Conservation (phyloP, 148 eudicot species). For the Cornus florida region DNA sequence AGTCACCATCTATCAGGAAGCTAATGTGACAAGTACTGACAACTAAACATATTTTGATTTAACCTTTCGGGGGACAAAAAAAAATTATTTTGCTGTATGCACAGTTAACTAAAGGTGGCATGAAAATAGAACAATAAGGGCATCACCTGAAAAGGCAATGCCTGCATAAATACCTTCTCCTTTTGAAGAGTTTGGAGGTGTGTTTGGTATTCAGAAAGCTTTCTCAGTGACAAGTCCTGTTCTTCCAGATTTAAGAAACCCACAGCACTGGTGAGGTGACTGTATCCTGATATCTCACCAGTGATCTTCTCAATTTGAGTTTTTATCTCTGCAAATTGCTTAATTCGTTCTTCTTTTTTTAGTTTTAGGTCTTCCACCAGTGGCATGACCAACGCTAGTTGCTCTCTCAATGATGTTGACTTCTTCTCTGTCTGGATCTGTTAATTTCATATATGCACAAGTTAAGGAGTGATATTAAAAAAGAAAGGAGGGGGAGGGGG, state of each 20-base stretch:
- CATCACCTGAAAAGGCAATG: not conserved
- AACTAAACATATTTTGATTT: no score
- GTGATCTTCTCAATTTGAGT: slow-evolving; percentile 52
- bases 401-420: slow-evolving; percentile 44
- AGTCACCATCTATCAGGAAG: no score
- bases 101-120: no score
- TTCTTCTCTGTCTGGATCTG: slow-evolving; percentile 48
- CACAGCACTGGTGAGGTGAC: slow-evolving; percentile 29
- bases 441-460: not conserved
- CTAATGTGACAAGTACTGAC: no score
- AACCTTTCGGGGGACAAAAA: no score
- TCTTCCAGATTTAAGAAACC: slow-evolving; percentile 41
- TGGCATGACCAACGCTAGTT: slow-evolving; percentile 53
- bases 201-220: slow-evolving; percentile 52
- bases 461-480: not conserved
- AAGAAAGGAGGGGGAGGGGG: not conserved
- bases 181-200: slow-evolving; percentile 55
- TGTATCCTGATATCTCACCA: slow-evolving; percentile 52
- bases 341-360: slow-evolving; percentile 54
- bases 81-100: no score
- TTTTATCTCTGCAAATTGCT: slow-evolving; percentile 58
- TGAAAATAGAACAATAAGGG: not conserved
- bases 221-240: slow-evolving; percentile 56
- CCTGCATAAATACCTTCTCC: slow-evolving; percentile 47
- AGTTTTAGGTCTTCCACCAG: slow-evolving; percentile 50